A percentile compares a stretch with the other conserved stretches of the same genome.
phyloP scores from a whole-genome alignment of 805 yeast species.

The Wickerhamiella allomyrinae region DNA sequence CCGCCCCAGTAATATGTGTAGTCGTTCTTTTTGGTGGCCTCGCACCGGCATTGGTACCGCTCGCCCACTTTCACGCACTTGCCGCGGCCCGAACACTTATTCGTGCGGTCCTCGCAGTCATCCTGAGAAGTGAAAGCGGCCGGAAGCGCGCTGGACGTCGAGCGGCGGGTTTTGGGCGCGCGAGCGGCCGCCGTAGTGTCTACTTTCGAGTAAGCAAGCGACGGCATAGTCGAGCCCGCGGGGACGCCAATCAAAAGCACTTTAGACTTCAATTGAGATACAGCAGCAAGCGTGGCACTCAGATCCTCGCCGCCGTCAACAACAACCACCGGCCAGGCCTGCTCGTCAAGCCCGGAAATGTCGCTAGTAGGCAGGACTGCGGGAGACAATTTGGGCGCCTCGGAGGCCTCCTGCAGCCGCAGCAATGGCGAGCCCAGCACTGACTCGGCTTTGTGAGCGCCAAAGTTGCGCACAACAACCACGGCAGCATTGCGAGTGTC shows the following conservation, averaged over 20 bases:
- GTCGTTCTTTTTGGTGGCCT: conserved; percentile 20
- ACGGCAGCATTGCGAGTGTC: conserved; percentile 11
- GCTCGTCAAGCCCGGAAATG: neutral
- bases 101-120: conserved; percentile 23
- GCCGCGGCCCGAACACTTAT: conserved; percentile 28
- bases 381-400: neutral
- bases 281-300: neutral
- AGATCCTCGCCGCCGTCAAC: neutral
- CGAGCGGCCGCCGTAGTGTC: neutral
- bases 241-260: conserved; percentile 14
- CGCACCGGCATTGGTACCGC: conserved; percentile 25
- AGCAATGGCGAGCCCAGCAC: conserved; percentile 13
- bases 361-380: conserved; percentile 1
- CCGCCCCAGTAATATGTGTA: conserved; percentile 27
- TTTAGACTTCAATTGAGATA: conserved; percentile 4
- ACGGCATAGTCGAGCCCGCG: conserved; percentile 2
- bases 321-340: conserved; percentile 1
- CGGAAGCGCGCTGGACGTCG: neutral
- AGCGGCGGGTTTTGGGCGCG: neutral
- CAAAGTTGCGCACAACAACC: conserved; percentile 13
- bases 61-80: conserved; percentile 21
- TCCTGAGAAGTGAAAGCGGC: conserved; percentile 18
- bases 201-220: neutral
- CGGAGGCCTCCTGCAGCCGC: conserved; percentile 3
- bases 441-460: conserved; percentile 6